Evolutionary conservation across 495 filamentous ascomycete genomes (phyloP).

Genomic region (Lasiosphaeria hispida): DNA sequence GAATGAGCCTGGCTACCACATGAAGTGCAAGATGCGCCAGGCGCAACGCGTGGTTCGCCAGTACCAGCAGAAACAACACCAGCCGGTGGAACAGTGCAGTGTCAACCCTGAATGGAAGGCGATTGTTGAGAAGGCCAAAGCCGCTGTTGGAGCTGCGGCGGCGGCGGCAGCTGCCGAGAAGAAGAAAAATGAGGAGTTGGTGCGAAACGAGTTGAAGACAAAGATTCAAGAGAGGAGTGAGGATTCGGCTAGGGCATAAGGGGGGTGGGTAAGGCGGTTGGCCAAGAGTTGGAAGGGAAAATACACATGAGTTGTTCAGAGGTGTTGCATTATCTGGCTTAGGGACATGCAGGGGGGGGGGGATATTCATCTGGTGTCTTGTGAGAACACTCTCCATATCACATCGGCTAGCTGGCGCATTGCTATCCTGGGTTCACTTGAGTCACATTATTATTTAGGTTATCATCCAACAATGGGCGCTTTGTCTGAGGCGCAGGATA

Average conservation of each 20-base stretch:
- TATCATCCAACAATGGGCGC: not conserved
- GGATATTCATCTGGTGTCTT: not conserved
- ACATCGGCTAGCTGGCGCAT: not conserved
- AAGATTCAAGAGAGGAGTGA: constrained; percentile 13
- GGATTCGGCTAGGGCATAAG: not conserved
- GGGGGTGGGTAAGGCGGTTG: not conserved
- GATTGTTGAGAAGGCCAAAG: constrained; percentile 32
- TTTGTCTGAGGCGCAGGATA: not conserved
- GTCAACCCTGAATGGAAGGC: constrained; percentile 19
- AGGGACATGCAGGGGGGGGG: not conserved
- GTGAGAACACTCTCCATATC: not conserved
- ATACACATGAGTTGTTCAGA: not conserved
- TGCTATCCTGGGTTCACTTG: not conserved
- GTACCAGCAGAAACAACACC: constrained; percentile 19
- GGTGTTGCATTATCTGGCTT: not conserved
- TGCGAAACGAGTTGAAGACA: constrained; percentile 15
- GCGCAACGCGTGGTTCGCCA: constrained; percentile 38
- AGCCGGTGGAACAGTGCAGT: not conserved
- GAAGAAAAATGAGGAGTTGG: constrained; percentile 4
- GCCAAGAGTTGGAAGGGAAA: not conserved
- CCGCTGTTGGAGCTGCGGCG: constrained; percentile 19
- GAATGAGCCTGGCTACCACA: constrained; percentile 38
- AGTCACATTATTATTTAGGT: constrained; percentile 3
- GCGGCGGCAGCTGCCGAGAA: constrained; percentile 15
- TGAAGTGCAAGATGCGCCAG: constrained; percentile 42